A percentile compares a stretch with the other conserved stretches of the same genome.
phyloP scores from a whole-genome alignment of 495 filamentous ascomycete species.

The Xylaria scruposa region DNA sequence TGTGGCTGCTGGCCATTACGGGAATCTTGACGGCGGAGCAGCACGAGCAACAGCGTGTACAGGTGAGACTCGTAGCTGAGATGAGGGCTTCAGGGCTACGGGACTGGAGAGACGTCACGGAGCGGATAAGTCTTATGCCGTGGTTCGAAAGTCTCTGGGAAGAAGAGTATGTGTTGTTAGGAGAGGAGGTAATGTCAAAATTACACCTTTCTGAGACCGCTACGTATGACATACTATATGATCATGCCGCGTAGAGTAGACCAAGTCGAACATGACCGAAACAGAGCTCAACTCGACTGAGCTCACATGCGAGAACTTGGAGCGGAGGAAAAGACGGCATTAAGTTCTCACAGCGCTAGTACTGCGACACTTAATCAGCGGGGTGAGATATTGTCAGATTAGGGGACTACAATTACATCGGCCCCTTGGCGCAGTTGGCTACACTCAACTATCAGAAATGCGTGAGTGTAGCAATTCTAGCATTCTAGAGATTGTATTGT shows the following conservation, averaged over 20 bases:
- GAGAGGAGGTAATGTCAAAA: constrained; percentile 27
- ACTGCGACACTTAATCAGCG: background rate
- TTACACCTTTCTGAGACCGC: constrained; percentile 18
- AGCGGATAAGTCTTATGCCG: constrained; percentile 26
- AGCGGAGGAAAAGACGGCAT: background rate
- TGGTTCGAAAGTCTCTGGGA: constrained; percentile 28
- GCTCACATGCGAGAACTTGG: background rate
- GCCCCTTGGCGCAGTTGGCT: background rate
- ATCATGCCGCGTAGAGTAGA: background rate
- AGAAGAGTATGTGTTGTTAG: constrained; percentile 29
- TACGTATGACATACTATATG: constrained; percentile 2
- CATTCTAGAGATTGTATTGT: background rate
- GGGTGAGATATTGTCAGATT: background rate
- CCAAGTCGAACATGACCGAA: background rate
- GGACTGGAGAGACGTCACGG: constrained; percentile 24
- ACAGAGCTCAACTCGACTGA: background rate
- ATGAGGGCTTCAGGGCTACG: constrained; percentile 26
- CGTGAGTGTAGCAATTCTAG: background rate
- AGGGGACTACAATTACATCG: background rate
- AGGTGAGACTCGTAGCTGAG: constrained; percentile 27
- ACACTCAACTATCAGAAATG: background rate
- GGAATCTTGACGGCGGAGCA: constrained; percentile 24
- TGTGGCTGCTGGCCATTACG: constrained; percentile 27
- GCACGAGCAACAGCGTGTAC: constrained; percentile 20
- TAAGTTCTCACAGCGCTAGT: background rate